These are phyloP conservation scores for Phytophthora pseudosyringae DNA, from an alignment of 352 stramenopile genomes.

Conservation along the genomic window DNA sequence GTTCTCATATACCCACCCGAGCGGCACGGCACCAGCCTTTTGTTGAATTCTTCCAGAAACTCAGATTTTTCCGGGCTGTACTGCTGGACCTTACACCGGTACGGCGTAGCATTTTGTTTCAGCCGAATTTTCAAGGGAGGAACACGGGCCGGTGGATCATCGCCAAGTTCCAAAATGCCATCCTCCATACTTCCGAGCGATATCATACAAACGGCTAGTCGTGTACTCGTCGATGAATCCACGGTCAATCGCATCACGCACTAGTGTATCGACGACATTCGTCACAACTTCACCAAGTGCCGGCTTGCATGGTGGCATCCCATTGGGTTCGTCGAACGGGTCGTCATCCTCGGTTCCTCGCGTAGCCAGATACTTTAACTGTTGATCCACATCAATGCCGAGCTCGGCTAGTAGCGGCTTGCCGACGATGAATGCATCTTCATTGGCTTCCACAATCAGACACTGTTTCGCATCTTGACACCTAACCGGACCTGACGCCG, in stretches of 20 bases:
- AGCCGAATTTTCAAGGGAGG: slow-evolving; percentile 6
- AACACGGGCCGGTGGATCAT: slow-evolving; percentile 8
- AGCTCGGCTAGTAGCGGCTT: slow-evolving; percentile 2
- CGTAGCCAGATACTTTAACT: slow-evolving; percentile 5
- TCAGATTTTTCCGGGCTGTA: slow-evolving; percentile 14
- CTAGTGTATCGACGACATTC: slow-evolving; percentile 9
- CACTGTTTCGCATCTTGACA: slow-evolving; percentile 5
- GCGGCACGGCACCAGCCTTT: too few relatives aligned
- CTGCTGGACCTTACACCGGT: slow-evolving; percentile 12
- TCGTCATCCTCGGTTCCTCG: slow-evolving; percentile 1
- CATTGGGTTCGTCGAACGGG: background rate
- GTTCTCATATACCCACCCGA: slow-evolving; percentile 15
- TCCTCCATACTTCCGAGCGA: background rate
- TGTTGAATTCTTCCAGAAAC: slow-evolving; percentile 5
- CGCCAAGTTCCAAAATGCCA: slow-evolving; percentile 1
- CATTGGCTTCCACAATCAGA: slow-evolving; percentile 2
- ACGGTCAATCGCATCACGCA: slow-evolving; percentile 1
- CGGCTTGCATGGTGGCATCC: background rate
- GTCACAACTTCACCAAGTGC: background rate
- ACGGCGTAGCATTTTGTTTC: background rate
- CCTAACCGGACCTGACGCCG: slow-evolving; percentile 2
- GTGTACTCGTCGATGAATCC: slow-evolving; percentile 8
- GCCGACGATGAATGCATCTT: slow-evolving; percentile 10
- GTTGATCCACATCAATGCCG: slow-evolving; percentile 5
- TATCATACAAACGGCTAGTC: background rate